These are phyloP conservation scores for Malassezia restricta DNA, from an alignment of 1,284 basidiomycete genomes.

Conservation along the genomic window DNA sequence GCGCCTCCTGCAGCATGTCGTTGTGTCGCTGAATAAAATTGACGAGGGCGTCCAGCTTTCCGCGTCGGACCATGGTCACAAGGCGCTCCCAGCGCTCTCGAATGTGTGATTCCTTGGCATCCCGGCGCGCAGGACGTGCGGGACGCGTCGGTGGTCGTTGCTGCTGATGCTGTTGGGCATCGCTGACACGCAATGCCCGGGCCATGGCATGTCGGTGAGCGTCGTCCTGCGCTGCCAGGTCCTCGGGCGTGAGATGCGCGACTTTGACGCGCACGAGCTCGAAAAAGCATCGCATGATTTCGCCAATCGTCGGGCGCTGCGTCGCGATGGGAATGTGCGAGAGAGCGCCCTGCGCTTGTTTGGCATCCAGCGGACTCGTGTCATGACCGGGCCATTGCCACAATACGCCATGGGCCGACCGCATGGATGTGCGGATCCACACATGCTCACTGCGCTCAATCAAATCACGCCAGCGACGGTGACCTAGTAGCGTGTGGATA, in stretches of 20 bases:
- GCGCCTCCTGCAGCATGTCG: slow-evolving; percentile 47
- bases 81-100: slow-evolving; percentile 49
- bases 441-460: slow-evolving; percentile 35
- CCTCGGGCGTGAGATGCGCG: slow-evolving; percentile 72
- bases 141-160: not conserved
- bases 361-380: slow-evolving; percentile 33
- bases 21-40: slow-evolving; percentile 70
- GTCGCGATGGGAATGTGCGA: slow-evolving; percentile 33
- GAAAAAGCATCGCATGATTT: slow-evolving; percentile 71
- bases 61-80: slow-evolving; percentile 77
- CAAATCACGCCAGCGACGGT: slow-evolving; percentile 32
- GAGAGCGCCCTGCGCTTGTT: slow-evolving; percentile 45
- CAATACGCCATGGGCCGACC: slow-evolving; percentile 35
- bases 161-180: not conserved
- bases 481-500: slow-evolving; percentile 40
- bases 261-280: slow-evolving; percentile 77
- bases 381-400: slow-evolving; percentile 36
- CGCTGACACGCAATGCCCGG: slow-evolving; percentile 14
- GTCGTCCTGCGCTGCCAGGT: slow-evolving; percentile 54
- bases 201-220: slow-evolving; percentile 24
- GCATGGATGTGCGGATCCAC: slow-evolving; percentile 35
- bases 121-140: not conserved
- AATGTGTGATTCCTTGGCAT: slow-evolving; percentile 18
- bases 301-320: slow-evolving; percentile 65
- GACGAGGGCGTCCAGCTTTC: slow-evolving; percentile 66